Evolutionary conservation across 495 filamentous ascomycete genomes (phyloP).

Genomic region (Lophium mytilinum): DNA sequence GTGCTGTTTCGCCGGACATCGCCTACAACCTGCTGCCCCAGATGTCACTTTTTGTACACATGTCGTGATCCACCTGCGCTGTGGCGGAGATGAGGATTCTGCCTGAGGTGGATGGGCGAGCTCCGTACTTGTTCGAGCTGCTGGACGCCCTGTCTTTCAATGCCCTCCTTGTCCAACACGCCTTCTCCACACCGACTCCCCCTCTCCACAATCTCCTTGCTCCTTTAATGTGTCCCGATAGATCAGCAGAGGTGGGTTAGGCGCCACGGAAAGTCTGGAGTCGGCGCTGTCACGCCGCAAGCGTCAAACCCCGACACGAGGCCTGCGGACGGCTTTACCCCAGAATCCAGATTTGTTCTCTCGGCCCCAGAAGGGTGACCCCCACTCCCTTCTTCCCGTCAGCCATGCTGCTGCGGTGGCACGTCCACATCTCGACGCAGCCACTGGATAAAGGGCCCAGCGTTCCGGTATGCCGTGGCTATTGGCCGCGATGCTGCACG

Average conservation of each 20-base stretch:
- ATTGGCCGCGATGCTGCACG: not conserved
- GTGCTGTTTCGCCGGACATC: not conserved
- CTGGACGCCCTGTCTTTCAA: not conserved
- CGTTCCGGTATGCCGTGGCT: not conserved
- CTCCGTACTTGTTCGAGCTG: not conserved
- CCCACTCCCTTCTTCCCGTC: slow-evolving; percentile 3
- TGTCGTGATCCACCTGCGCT: slow-evolving; percentile 1
- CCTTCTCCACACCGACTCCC: not conserved
- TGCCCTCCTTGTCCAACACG: not conserved
- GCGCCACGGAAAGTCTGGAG: not conserved
- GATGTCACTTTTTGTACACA: not conserved
- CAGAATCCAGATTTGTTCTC: slow-evolving; percentile 7
- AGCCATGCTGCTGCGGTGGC: slow-evolving; percentile 4
- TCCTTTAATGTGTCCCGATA: not conserved
- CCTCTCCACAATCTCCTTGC: not conserved
- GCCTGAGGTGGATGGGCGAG: not conserved
- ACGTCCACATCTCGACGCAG: not conserved
- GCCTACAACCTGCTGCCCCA: not conserved
- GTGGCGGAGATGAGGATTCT: not conserved
- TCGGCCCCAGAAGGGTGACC: not conserved
- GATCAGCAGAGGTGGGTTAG: not conserved
- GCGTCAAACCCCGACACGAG: not conserved
- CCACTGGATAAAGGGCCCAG: slow-evolving; percentile 6
- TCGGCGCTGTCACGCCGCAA: not conserved
- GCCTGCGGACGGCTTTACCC: not conserved